Base-by-base conservation (phyloP, 1,284 basidiomycete genomes). In the Irpex lacteus region DNA sequence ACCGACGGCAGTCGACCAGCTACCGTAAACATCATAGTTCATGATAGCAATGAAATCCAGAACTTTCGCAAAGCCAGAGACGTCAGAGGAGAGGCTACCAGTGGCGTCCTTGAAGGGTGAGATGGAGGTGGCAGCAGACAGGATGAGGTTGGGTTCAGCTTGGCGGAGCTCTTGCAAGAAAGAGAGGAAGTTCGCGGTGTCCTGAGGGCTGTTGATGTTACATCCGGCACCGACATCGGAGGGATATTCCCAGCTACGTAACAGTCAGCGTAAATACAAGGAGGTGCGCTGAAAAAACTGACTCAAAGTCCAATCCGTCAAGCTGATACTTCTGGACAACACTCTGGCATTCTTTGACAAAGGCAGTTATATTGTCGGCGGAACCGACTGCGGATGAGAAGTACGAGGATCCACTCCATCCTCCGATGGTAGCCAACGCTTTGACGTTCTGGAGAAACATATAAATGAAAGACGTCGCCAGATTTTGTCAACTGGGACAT, bases 241-340 rank as follows among this genome's bases (percentile, higher is more conserved):
- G 5, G 93, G 93, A 72, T 93, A 94, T 73, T 94, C 93, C 93
- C 92, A 95, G 74, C 93, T 94, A 66, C 50, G 70, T 34, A 21
- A n/a, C 11, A n/a, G 5, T 5, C 0, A n/a, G n/a, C 34, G 44
- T 40, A 11, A 4, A 44, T 18, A 2, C 3, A 9, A 11, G 15
- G 34, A 26, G 13, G 5, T 26, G 15, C 13, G 19, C 18, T 40
- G 37, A 55, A 53, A 60, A 34, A 8, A 78, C 88, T 65, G 71
- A 90, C 89, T 96, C 95, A 68, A 96, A 89, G 74, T 97, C 94
- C 63, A 97, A 82, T 11, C 94, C 95, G 72, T 94, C 89, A 2
- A 97, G 79, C 36, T 84, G 73, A 75, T 94, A 94, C 66, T 82
- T 72, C 36, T 80, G 71, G 49, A 90, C 90, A 40, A 94, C 77